Base-by-base conservation (phyloP, 768 basidiomycete species). In the Lentinula detonsa region DNA sequence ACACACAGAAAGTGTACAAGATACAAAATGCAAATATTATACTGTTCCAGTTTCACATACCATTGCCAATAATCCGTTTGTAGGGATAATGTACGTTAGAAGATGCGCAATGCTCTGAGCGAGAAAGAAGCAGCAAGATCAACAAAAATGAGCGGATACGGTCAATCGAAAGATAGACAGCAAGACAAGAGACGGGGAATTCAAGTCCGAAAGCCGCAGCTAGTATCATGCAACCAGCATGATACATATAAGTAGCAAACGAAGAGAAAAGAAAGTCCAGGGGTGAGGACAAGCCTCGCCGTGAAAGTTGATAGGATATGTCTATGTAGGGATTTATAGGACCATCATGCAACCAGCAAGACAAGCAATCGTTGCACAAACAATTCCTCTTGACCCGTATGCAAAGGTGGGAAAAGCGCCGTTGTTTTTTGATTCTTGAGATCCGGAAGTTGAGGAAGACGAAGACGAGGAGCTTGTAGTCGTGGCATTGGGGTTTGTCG, bases 381-480 rank as follows among this genome's bases (percentile, higher is more conserved):
- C 15, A 0, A 52, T n/a, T 13, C 50, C 37, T 2, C 18, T 10
- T 28, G n/a, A 21, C 18, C 13, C 21, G 39, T 5, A 16, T 21
- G 28, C n/a, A 15, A n/a, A 37, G 7, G 7, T 39, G 18, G 16
- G 8, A 3, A 50, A 5, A 16, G 58, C 58, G 8, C 34, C 48
- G 35, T 59, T 59, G 9, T 3, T 37, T 37, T 49, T 49, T 3
- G 59, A 60, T 4, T 7, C 18, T 7, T n/a, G 5, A 4, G 59
- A 60, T 33, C 48, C 48, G 4, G 31, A 46, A 0, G 58, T 46
- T 11, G 58, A 50, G 5, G 58, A 35, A 2, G 35, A 16, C 3
- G 57, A 45, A 5, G 58, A 59, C 2, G 59, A 31, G n/a, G 57
- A 15, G 35, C 67, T 16, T 66, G 69, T 23, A 67, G 70, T 4